Base-by-base conservation (phyloP, 2,329 filamentous ascomycete species). In the Cryphonectria nitschkei region DNA sequence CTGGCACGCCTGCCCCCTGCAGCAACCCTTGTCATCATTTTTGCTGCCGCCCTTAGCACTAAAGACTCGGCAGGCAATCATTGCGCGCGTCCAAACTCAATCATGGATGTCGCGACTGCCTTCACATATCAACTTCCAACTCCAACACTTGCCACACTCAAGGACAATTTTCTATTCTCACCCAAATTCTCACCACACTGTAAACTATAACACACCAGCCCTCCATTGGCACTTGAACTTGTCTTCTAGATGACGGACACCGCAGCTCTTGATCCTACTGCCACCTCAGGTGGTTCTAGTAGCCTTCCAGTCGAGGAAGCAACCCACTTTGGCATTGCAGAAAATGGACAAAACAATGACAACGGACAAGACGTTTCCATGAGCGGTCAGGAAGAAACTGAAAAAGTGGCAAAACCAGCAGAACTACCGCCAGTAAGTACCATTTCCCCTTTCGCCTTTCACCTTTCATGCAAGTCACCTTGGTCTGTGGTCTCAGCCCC, bases 351-450 rank as follows among this genome's bases (percentile, higher is more conserved):
- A 13, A 70, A 56, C 16, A 62, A 68, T 19, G 63, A 41, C 43
- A 62, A 62, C 62, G 54, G 52, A 22, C 71, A 70, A 14, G 71
- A 72, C 34, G 32, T 70, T 9, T 56, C 71, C 41, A 68, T 70
- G 65, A 54, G 26, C 32, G 68, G 65, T 1, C 43, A 70, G 34
- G 68, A 72, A 9, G 71, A 70, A 8, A 6, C 70, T 14, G 58
- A 58, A 50, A 71, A 71, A 41, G 14, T 32, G 43, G n/a, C 34
- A 16, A 69, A 70, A 65, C 16, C 65, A n/a, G 56, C 43, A 22
- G 62, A 61, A 9, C 50, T 43, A 8, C 46, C 54, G 19, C 29
- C 54, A 52, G 71, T 72, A 37, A 72, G 70, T 64, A 14, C 2
- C 2, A 39, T 39, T 39, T 39, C 11, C 1, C 19, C 62, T 32